Evolutionary conservation across 2,329 filamentous ascomycete genomes (phyloP).

Genomic region (Nectriaceae sp.): DNA sequence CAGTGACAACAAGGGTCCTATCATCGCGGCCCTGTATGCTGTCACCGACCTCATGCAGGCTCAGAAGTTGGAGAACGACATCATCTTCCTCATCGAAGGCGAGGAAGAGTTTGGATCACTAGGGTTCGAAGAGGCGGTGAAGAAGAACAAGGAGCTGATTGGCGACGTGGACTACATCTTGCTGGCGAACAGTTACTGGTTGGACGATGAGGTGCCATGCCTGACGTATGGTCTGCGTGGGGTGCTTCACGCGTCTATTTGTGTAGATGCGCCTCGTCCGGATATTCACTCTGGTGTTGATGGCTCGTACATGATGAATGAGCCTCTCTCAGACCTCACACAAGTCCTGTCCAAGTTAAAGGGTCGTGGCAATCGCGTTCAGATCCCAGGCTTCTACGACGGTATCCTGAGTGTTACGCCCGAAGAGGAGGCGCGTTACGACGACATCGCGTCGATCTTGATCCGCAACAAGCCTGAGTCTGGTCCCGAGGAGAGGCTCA

Average conservation of each 20-base stretch:
- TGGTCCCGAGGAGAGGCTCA: conserved; percentile 67
- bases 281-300: conserved; percentile 98
- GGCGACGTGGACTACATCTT: conserved; percentile 93
- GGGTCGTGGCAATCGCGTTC: conserved; percentile 75
- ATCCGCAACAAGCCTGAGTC: conserved; percentile 68
- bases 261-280: conserved; percentile 81
- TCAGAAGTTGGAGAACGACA: conserved; percentile 82
- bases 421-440: conserved; percentile 78
- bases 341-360: conserved; percentile 81
- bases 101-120: conserved; percentile 95
- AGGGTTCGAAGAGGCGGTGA: conserved; percentile 84
- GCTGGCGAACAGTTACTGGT: conserved; percentile 97
- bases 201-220: conserved; percentile 93
- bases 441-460: conserved; percentile 78
- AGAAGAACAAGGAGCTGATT: conserved; percentile 78
- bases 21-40: conserved; percentile 90
- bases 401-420: conserved; percentile 73
- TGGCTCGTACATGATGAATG: conserved; percentile 85
- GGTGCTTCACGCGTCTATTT: conserved; percentile 89
- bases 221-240: conserved; percentile 92
- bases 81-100: conserved; percentile 93
- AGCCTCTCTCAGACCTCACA: conserved; percentile 89
- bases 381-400: conserved; percentile 88
- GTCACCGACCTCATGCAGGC: conserved; percentile 85
- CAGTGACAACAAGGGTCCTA: conserved; percentile 96